phyloP scores from a whole-genome alignment of 805 yeast species.

The Isabelozyma heimii region DNA sequence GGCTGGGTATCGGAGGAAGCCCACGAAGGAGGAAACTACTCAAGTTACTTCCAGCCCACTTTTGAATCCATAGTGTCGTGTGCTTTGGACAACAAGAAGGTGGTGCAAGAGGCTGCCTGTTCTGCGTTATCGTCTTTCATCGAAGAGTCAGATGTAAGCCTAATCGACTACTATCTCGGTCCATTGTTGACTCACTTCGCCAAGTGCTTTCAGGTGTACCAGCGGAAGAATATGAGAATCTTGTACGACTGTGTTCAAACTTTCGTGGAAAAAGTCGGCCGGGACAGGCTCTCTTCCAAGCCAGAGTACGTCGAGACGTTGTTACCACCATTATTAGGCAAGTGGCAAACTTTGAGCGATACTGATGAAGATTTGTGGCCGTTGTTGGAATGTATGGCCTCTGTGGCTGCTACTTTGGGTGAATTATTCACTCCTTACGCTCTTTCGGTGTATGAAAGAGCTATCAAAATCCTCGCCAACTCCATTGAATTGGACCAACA shows the following conservation, averaged over 20 bases:
- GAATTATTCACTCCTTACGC: conserved; percentile 87
- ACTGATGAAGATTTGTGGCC: conserved; percentile 89
- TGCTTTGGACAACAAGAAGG: conserved; percentile 78
- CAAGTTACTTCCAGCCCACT: conserved; percentile 72
- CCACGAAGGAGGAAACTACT: conserved; percentile 55
- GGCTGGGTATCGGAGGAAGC: conserved; percentile 78
- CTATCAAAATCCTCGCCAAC: conserved; percentile 62
- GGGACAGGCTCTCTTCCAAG: conserved; percentile 50
- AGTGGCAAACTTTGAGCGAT: conserved; percentile 77
- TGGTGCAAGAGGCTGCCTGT: conserved; percentile 95
- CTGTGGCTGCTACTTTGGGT: conserved; percentile 85
- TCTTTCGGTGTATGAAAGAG: conserved; percentile 77
- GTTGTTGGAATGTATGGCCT: conserved; percentile 85
- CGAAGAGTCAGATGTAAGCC: conserved; percentile 65
- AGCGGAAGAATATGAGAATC: conserved; percentile 75
- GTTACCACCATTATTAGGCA: conserved; percentile 76
- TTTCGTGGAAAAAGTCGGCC: conserved; percentile 73
- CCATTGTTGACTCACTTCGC: conserved; percentile 70
- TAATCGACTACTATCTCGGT: conserved; percentile 61
- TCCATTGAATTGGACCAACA: conserved; percentile 67
- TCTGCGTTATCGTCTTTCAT: conserved; percentile 81
- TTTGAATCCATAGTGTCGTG: conserved; percentile 73
- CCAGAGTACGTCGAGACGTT: conserved; percentile 58
- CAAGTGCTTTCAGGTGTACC: conserved; percentile 72
- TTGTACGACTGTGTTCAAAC: conserved; percentile 91